Evolutionary conservation across 202 grass and related monocot species (phyloP), one percentile per base, ranked within the genome.

Genomic region (Panicum virgatum): DNA sequence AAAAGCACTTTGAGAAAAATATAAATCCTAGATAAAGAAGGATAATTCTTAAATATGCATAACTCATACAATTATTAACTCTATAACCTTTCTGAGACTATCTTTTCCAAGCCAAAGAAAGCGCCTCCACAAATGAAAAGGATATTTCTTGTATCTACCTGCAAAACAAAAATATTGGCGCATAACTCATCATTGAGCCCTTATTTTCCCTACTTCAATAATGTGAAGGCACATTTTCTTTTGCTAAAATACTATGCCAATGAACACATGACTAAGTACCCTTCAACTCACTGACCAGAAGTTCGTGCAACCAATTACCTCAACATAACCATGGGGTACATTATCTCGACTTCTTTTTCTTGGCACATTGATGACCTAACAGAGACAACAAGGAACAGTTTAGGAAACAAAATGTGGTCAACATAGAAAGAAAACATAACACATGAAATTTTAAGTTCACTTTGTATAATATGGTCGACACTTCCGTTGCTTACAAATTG

Each of bases 111-210:
- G 51, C 70, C 83, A 66, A 62, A 82, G 60, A 90, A 90, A n/a
- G 88, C 62, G 80, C 88, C 88, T 69, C 88, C 88, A 83, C 88
- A 90, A 62, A 90, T 86, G 25, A 90, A 90, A 58, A 90, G 88
- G 38, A 90, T 86, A 54, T 80, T 86, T 69, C 72, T 79, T 15
- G 84, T 86, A 83, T 86, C 53, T 44, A 90, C 75, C 88, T 90
- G 74, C 52, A 83, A 90, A 67, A 63, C 0, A 86, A 77, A 79
- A 68, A 71, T 70, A 71, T 80, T 63, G 12, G 42, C 2, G 18
- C 5, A 44, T 19, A 75, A 39, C 8, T 76, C 52, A 45, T 45
- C 37, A 23, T 45, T 6, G 5, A 34, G 67, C 46, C 58, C 61
- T 40, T 61, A 62, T 53, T 51, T 29, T 30, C 11, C 15, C 22